Percentiles rank a stretch among this genome's conserved stretches.
Evolutionary conservation across 148 eudicot species (phyloP).

Genomic region (Hydrangea macrophylla): DNA sequence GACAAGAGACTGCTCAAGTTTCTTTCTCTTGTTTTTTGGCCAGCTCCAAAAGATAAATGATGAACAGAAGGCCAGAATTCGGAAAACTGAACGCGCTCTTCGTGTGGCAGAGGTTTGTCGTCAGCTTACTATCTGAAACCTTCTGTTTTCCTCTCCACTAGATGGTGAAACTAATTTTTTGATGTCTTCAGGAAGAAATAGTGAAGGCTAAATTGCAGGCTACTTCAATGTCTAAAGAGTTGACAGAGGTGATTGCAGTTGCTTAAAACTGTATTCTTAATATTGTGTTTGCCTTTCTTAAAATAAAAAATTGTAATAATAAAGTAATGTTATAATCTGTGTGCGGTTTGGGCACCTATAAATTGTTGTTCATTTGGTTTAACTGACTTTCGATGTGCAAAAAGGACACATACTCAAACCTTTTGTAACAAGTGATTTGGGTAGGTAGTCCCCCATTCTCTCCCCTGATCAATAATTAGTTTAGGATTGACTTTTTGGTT

Average conservation of each 20-base stretch:
- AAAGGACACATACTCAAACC: no score
- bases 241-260: constrained; percentile 34
- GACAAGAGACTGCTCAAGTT: neutral
- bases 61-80: constrained; percentile 31
- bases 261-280: neutral
- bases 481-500: no score
- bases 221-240: constrained; percentile 38
- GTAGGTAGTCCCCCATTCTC: no score
- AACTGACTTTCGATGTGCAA: no score
- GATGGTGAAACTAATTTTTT: neutral
- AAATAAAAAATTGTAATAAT: neutral
- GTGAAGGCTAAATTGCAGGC: constrained; percentile 55
- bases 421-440: no score
- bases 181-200: constrained; percentile 54
- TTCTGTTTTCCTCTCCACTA: neutral
- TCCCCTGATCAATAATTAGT: no score
- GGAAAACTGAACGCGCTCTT: constrained; percentile 30
- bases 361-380: no score
- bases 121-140: neutral
- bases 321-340: neutral
- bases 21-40: neutral
- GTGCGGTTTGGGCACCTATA: neutral
- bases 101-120: constrained; percentile 32
- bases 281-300: neutral
- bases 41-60: constrained; percentile 42